phyloP scores from a whole-genome alignment of 129 eudicot genomes.

The Oenanthe sinensis region DNA sequence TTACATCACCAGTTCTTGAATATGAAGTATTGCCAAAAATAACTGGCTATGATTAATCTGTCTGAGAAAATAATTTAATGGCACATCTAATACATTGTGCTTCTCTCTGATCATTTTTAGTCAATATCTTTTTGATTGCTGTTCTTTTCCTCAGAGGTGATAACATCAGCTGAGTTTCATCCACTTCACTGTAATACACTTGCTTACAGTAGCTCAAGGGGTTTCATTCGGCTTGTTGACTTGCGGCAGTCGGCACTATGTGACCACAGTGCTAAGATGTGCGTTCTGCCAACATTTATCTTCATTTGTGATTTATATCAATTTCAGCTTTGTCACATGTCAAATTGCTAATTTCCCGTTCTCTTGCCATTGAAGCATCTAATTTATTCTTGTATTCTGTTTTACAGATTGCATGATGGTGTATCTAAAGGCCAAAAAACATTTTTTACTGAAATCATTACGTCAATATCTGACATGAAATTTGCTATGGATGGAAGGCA shows the following conservation, averaged over 20 bases:
- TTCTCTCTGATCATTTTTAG: constrained; percentile 6
- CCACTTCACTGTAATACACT: constrained; percentile 69
- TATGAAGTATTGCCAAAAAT: neutral
- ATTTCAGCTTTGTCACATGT: neutral
- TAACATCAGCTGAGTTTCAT: constrained; percentile 88
- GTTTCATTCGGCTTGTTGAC: constrained; percentile 74
- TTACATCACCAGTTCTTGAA: neutral
- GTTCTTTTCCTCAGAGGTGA: constrained; percentile 55
- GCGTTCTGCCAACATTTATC: constrained; percentile 21
- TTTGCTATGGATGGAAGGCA: constrained; percentile 68
- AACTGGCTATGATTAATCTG: neutral
- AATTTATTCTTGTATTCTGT: neutral
- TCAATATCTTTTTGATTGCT: neutral
- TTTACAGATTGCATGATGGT: constrained; percentile 53
- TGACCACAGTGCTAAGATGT: constrained; percentile 62
- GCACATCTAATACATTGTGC: neutral
- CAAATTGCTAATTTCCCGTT: neutral
- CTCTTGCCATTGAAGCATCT: neutral
- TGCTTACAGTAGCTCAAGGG: constrained; percentile 88
- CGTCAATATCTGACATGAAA: constrained; percentile 67
- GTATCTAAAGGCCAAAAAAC: constrained; percentile 52
- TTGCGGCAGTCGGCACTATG: constrained; percentile 91
- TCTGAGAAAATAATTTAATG: neutral
- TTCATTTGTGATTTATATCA: neutral
- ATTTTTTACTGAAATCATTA: constrained; percentile 76